Evolutionary conservation across 2,329 filamentous ascomycete genomes (phyloP).

Genomic region (Trichoderma aggressivum): DNA sequence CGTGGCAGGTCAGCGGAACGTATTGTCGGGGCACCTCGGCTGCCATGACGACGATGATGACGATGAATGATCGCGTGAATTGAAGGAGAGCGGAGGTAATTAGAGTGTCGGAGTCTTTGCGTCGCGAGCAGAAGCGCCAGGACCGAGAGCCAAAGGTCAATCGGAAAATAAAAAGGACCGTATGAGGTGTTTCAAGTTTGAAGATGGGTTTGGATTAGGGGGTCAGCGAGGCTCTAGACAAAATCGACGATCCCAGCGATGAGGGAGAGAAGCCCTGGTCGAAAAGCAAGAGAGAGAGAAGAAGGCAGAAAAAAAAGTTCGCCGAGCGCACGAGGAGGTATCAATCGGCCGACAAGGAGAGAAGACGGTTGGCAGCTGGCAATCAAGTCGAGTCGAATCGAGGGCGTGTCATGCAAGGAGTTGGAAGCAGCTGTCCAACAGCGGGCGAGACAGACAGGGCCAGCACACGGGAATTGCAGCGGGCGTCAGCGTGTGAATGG

Average conservation of each 20-base stretch:
- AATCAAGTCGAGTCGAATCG: neutral
- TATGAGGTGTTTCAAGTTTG: neutral
- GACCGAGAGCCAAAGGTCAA: neutral
- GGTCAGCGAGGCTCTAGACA: neutral
- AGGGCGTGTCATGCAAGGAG: slow-evolving; percentile 2
- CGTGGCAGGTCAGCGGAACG: slow-evolving; percentile 89
- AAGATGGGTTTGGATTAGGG: neutral
- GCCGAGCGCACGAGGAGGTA: neutral
- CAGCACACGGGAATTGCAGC: neutral
- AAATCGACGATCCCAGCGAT: neutral
- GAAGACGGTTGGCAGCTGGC: neutral
- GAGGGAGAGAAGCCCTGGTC: neutral
- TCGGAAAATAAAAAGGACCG: neutral
- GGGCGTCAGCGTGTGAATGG: neutral
- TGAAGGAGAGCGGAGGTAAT: neutral
- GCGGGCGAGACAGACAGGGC: neutral
- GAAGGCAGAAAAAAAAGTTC: neutral
- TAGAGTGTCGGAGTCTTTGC: neutral
- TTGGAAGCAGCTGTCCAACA: neutral
- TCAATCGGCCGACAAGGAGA: neutral
- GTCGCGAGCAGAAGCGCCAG: neutral
- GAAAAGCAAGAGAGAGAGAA: neutral
- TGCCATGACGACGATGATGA: slow-evolving; percentile 29
- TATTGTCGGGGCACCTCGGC: slow-evolving; percentile 52
- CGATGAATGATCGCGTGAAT: neutral